phyloP scores from a whole-genome alignment of 2,329 filamentous ascomycete species.

The Trichoderma pleuroti region DNA sequence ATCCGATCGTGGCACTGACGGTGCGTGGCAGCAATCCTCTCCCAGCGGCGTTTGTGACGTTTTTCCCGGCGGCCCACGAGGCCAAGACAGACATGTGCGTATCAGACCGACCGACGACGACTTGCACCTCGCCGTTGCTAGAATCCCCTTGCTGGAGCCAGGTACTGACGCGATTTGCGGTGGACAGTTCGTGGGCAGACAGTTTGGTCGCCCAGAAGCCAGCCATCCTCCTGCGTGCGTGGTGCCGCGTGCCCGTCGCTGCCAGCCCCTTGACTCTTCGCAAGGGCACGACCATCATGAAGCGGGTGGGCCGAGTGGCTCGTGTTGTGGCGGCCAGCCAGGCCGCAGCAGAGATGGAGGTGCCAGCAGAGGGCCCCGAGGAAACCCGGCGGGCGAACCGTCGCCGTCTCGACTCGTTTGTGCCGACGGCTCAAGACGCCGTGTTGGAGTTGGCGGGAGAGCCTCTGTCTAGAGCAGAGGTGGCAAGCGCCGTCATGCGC shows the following conservation, averaged over 20 bases:
- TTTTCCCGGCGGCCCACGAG: conserved; percentile 25
- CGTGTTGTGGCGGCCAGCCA: not conserved
- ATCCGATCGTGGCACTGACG: conserved; percentile 18
- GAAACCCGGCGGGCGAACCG: conserved; percentile 5
- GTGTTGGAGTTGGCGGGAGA: conserved; percentile 5
- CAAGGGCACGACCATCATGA: conserved; percentile 32
- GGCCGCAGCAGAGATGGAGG: not conserved
- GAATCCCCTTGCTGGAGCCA: not conserved
- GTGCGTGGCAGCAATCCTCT: conserved; percentile 24
- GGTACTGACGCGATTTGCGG: not conserved
- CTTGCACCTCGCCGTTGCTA: not conserved
- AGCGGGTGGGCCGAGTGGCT: conserved; percentile 28
- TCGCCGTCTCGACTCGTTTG: conserved; percentile 18
- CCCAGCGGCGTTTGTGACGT: conserved; percentile 26
- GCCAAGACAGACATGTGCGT: conserved; percentile 1
- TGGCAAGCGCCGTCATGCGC: conserved; percentile 22
- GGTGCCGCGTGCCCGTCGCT: conserved; percentile 30
- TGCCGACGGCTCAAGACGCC: not conserved
- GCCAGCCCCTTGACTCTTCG: conserved; percentile 26
- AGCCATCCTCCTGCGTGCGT: conserved; percentile 28
- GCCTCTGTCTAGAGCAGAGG: conserved; percentile 20
- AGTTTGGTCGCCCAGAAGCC: conserved; percentile 23
- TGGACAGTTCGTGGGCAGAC: conserved; percentile 26
- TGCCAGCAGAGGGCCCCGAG: not conserved
- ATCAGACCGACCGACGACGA: not conserved